These are phyloP conservation scores for Xerocomellus chrysenteron DNA, from an alignment of 768 basidiomycete genomes.

Conservation along the genomic window DNA sequence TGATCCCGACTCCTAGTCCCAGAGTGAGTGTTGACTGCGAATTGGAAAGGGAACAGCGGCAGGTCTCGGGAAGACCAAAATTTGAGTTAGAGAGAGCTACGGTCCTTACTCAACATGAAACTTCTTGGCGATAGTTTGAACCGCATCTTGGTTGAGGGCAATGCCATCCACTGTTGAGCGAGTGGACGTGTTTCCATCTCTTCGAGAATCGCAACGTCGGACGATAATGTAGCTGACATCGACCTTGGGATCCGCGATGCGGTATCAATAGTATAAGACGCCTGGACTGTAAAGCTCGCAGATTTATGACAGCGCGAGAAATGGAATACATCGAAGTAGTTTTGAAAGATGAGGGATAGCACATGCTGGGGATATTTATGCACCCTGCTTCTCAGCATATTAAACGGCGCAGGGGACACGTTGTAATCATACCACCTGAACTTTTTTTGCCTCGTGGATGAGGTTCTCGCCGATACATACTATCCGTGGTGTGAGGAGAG, in stretches of 20 bases:
- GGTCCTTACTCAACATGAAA: background rate
- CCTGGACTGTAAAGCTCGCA: conserved; percentile 4
- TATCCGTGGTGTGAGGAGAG: background rate
- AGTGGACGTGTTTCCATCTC: background rate
- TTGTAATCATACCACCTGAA: conserved; percentile 5
- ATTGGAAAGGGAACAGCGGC: background rate
- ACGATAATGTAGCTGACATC: background rate
- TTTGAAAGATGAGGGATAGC: conserved; percentile 9
- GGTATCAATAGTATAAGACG: conserved; percentile 12
- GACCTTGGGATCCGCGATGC: background rate
- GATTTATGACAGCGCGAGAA: conserved; percentile 4
- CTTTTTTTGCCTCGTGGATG: conserved; percentile 19
- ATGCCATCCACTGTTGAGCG: background rate
- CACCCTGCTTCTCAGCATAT: conserved; percentile 6
- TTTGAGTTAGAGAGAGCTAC: background rate
- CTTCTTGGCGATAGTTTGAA: background rate
- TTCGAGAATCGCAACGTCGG: background rate
- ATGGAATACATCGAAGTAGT: conserved; percentile 12
- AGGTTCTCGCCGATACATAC: background rate
- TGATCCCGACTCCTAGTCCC: background rate
- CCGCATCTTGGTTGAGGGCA: background rate
- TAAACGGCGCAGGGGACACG: conserved; percentile 11
- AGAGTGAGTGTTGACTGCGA: background rate
- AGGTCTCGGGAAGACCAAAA: background rate
- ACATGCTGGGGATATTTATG: conserved; percentile 20